Evolutionary conservation across 2,329 filamentous ascomycete genomes (phyloP), one percentile per base, ranked within the genome.

Genomic region (Aspergillus tanneri): DNA sequence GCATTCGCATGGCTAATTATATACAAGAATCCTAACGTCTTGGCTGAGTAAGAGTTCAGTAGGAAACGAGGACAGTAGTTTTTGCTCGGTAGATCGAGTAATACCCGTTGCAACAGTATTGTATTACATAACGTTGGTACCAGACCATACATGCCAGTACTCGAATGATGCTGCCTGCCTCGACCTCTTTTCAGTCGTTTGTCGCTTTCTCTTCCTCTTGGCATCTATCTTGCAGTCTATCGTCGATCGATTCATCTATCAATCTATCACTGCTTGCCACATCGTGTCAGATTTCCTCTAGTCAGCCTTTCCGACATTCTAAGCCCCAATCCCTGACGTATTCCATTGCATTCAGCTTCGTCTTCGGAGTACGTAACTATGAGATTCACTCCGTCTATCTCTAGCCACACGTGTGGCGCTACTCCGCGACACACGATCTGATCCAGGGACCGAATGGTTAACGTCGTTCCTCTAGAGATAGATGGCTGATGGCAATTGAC

Each of bases 221-320:
- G n/a, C 40, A 4, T 43, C 28, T 34, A 27, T 44, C 30, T 25
- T 21, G 30, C 24, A n/a, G n/a, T 35, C 36, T 37, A 21, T 36
- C 43, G 14, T 27, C 23, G 24, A n/a, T 38, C 32, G 2, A 24
- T n/a, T 19, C 19, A 9, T 35, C n/a, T 10, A 36, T 27, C 18
- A 10, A 11, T 25, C 40, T 28, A 23, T 23, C 18, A n/a, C 39
- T 24, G 21, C 18, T 19, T n/a, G n/a, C n/a, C n/a, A n/a, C 28
- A 19, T 12, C 28, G 22, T 14, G 23, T 43, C 27, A 10, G 32
- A 28, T 21, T 25, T 25, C 6, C 24, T 11, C 40, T 23, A 38
- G 23, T 35, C 18, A 45, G 11, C 11, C 11, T 45, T 18, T 25
- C 19, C 32, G 28, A 28, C 24, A 12, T 30, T 24, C 34, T 28